Evolutionary conservation across 1,284 basidiomycete genomes (phyloP), one percentile per base, ranked within the genome.

Genomic region (Schizopora paradoxa): DNA sequence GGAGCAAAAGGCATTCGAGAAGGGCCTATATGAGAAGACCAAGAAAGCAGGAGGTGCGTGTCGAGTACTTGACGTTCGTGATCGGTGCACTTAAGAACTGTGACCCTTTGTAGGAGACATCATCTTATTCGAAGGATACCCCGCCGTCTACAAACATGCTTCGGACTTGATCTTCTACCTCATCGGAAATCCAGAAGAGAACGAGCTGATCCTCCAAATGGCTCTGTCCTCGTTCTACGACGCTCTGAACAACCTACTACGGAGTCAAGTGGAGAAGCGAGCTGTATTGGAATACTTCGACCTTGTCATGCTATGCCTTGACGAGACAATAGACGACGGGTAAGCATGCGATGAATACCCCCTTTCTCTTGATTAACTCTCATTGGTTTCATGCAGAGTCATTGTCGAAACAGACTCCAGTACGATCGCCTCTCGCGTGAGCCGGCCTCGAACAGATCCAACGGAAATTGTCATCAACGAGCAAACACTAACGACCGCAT

Each of bases 381-480:
- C 29, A 41, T 6, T 51, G 2, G 7, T 25, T 32, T 25, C 28
- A 21, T 49, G 7, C 60, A 97, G 95, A 34, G 89, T 99, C 64
- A 95, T 99, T 56, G 85, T 99, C 38, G 95, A 99, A 66, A 99
- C 94, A 1, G 96, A 99, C 66, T 77, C 92, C 4, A 83, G 90
- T 0, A 91, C 94, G 7, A 96, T 99, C 59, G 92, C 94, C 0
- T 93, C 92, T 27, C 74, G 96, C 48, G 96, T 99, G 39, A 95
- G 91, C 55, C 73, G 94, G 55, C 91, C 96, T 39, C 84, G 83
- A 58, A 86, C 94, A 14, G 96, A 99, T 65, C 86, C 91, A 45
- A 88, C 88, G 32, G 94, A 98, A 59, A 96, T 99, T 54, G 89
- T 96, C 53, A 96, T 99, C 76, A 99, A 98, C 74, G 96, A 99